Evolutionary conservation across 2,329 filamentous ascomycete species (phyloP).

Genomic region (Thermothelomyces thermophilus): DNA sequence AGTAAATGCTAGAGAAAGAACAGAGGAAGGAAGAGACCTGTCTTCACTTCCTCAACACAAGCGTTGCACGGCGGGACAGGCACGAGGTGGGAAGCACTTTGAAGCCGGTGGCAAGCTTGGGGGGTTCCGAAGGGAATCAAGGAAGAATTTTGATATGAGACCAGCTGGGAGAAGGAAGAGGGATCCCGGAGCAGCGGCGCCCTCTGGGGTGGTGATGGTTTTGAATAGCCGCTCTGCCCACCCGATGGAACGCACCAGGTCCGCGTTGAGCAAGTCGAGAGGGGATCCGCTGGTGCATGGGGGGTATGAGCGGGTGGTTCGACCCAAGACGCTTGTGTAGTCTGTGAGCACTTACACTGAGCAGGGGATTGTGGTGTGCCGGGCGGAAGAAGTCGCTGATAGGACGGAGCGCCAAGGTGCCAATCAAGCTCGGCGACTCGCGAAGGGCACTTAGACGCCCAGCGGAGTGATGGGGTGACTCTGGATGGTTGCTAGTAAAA

Average conservation of each 20-base stretch:
- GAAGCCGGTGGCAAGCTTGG: slow-evolving; percentile 21
- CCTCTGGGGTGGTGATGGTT: slow-evolving; percentile 41
- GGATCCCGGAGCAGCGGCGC: slow-evolving; percentile 29
- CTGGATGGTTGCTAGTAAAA: slow-evolving; percentile 21
- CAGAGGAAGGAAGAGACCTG: slow-evolving; percentile 29
- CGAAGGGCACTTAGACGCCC: slow-evolving; percentile 41
- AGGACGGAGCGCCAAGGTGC: slow-evolving; percentile 32
- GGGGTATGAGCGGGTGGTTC: slow-evolving; percentile 34
- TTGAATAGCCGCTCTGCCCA: slow-evolving; percentile 41
- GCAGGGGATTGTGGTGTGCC: slow-evolving; percentile 30
- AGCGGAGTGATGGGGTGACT: slow-evolving; percentile 32
- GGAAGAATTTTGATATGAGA: slow-evolving; percentile 36
- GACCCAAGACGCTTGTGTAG: slow-evolving; percentile 17
- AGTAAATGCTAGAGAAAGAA: slow-evolving; percentile 22
- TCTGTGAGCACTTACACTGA: slow-evolving; percentile 35
- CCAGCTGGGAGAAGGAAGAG: slow-evolving; percentile 48
- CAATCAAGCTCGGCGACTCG: slow-evolving; percentile 37
- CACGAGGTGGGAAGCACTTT: slow-evolving; percentile 1
- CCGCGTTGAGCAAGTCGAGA: slow-evolving; percentile 27
- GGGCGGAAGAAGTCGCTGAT: slow-evolving; percentile 35
- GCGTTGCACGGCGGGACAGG: slow-evolving; percentile 16
- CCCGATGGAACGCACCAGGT: slow-evolving; percentile 29
- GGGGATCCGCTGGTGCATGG: slow-evolving; percentile 31
- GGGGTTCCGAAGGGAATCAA: slow-evolving; percentile 31
- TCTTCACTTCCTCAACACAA: slow-evolving; percentile 29